Evolutionary conservation across 768 basidiomycete genomes (phyloP), one percentile per base, ranked within the genome.

Genomic region (Tylopilus balloui): DNA sequence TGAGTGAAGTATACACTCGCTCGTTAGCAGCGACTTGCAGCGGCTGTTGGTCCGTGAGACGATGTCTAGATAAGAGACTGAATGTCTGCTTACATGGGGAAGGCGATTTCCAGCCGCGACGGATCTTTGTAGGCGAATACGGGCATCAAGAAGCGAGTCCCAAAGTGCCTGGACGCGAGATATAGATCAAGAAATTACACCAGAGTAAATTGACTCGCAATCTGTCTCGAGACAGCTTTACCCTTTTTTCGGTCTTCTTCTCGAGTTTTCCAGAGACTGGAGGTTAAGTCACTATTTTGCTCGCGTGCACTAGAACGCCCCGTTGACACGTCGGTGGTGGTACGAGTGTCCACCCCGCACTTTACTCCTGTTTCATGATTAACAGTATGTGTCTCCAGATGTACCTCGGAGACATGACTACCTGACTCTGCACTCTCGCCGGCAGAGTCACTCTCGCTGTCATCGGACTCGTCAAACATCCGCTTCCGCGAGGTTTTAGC

Each of bases 101-200:
- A 96, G 73, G 42, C 71, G 71, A 60, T 91, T 88, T 6, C 83
- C 75, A 11, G 83, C 72, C 2, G 73, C 60, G 38, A 83, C 73
- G 20, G 84, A 78, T 71, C 93, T 97, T 69, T 97, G 95, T 37
- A 96, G 68, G 21, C 84, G 84, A 64, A 98, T 98, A 29, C 95
- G 81, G n/a, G 88, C 81, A 63, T 96, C 90, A 24, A 97, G 75
- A 31, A 97, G 73, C 5, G 78, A 74, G 65, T 97, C 92, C 88
- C 92, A 96, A 29, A 93, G 68, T 3, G 75, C 73, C 92, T 97
- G 50, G 21, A 47, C 10, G 25, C 42, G 25, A 44, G 23, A 35
- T 48, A 41, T 38, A 42, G 42, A 52, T 54, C 40, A 39, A 45
- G 42, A 28, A 21, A 41, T 14, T 17, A 35, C 23, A 2, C 43